Conservation (phyloP, 73 alveolate genomes). For the Tetrahymena malaccensis region DNA sequence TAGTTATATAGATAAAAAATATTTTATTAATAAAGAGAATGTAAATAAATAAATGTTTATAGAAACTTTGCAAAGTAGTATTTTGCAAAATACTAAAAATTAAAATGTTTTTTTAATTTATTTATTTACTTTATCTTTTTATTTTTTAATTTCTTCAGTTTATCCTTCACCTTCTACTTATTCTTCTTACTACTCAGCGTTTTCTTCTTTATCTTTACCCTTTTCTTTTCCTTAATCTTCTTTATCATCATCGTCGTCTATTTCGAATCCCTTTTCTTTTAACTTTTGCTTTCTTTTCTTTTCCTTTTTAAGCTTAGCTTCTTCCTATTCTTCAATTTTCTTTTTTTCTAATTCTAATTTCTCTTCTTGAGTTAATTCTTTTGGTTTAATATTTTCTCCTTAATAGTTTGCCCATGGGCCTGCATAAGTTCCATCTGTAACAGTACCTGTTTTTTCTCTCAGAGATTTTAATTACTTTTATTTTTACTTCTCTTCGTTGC, state of each 20-base stretch:
- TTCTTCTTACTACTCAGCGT: slow-evolving; percentile 45
- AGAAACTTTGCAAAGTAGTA: no score
- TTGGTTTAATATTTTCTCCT: slow-evolving; percentile 62
- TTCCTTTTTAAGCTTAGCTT: slow-evolving; percentile 18
- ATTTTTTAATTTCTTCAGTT: slow-evolving; percentile 46
- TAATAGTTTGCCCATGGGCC: slow-evolving; percentile 98
- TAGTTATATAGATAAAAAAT: slow-evolving; percentile 15
- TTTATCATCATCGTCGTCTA: slow-evolving; percentile 55
- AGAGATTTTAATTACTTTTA: slow-evolving; percentile 52
- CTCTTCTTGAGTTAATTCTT: not conserved
- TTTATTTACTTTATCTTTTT: not conserved
- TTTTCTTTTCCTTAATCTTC: slow-evolving; percentile 45
- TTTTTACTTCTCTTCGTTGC: slow-evolving; percentile 28
- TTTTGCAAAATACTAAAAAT: no score
- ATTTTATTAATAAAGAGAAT: not conserved
- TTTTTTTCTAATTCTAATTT: slow-evolving; percentile 15
- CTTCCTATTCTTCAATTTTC: slow-evolving; percentile 30
- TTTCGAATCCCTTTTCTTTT: slow-evolving; percentile 16
- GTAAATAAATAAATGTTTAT: no score
- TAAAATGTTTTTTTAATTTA: no score
- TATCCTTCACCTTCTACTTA: slow-evolving; percentile 54
- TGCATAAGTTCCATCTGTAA: slow-evolving; percentile 56
- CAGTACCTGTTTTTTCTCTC: slow-evolving; percentile 62
- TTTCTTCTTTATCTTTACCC: slow-evolving; percentile 38
- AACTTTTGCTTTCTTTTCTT: slow-evolving; percentile 17